Percentiles rank a stretch among this genome's conserved stretches.
phyloP scores from a whole-genome alignment of 2,329 filamentous ascomycete species.

The Onygenales sp. region DNA sequence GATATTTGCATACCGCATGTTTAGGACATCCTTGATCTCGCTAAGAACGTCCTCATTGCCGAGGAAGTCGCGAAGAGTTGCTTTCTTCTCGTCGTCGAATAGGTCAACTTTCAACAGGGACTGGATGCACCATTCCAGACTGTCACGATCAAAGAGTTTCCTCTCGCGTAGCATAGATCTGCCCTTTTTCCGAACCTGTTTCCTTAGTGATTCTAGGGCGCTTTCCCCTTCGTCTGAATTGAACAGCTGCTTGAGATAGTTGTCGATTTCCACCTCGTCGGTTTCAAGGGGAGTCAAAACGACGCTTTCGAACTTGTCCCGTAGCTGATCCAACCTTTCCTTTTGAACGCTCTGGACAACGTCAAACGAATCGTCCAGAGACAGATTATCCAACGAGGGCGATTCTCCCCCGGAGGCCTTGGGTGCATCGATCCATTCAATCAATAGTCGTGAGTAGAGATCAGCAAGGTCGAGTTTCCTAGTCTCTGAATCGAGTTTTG shows the following conservation, averaged over 20 bases:
- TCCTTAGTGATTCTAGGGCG: slow-evolving; percentile 18
- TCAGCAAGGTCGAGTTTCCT: slow-evolving; percentile 26
- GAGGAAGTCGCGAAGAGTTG: slow-evolving; percentile 30
- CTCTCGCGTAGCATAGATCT: slow-evolving; percentile 13
- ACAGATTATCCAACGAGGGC: slow-evolving; percentile 7
- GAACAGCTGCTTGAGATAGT: slow-evolving; percentile 24
- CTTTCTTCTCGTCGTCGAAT: slow-evolving; percentile 35
- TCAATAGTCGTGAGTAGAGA: slow-evolving; percentile 29
- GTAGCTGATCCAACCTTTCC: slow-evolving; percentile 26
- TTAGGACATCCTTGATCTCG: slow-evolving; percentile 36
- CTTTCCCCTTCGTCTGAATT: slow-evolving; percentile 17
- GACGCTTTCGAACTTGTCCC: slow-evolving; percentile 31
- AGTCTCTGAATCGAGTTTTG: slow-evolving; percentile 26
- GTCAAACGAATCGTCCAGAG: slow-evolving; percentile 19
- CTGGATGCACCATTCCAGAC: slow-evolving; percentile 26
- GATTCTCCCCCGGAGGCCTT: slow-evolving; percentile 2
- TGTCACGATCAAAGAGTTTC: slow-evolving; percentile 22
- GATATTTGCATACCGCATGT: slow-evolving; percentile 34
- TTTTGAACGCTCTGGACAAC: slow-evolving; percentile 26
- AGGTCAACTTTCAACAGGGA: slow-evolving; percentile 33
- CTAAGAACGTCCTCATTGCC: slow-evolving; percentile 28
- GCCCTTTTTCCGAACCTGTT: slow-evolving; percentile 12
- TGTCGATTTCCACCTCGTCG: slow-evolving; percentile 20
- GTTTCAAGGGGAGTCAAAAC: slow-evolving; percentile 30
- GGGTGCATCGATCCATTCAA: slow-evolving; percentile 28